phyloP scores from a whole-genome alignment of 2,329 filamentous ascomycete genomes.

The Diaporthe velutina region DNA sequence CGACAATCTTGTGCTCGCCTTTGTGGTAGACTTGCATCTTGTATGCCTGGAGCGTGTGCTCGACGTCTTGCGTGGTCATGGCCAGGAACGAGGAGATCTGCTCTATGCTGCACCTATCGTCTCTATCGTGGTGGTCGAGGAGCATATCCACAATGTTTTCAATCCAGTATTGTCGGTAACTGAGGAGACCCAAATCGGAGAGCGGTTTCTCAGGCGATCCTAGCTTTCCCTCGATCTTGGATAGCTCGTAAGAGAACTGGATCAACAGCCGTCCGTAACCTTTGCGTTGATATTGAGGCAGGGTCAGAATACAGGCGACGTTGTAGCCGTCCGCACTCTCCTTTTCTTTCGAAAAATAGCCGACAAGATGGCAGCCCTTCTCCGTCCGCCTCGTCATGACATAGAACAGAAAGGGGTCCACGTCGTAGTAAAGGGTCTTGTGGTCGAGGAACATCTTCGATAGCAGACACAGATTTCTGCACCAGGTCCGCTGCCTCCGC shows the following conservation, averaged over 20 bases:
- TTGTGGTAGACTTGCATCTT: conserved; percentile 97
- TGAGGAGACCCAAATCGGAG: conserved; percentile 90
- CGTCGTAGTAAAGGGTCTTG: conserved; percentile 98
- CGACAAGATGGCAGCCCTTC: conserved; percentile 93
- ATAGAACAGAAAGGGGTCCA: conserved; percentile 99
- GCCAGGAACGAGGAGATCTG: conserved; percentile 82
- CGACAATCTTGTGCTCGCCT: conserved; percentile 94
- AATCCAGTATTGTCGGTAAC: conserved; percentile 98
- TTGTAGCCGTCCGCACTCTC: conserved; percentile 98
- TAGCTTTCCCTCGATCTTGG: conserved; percentile 93
- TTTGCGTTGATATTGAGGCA: conserved; percentile 96
- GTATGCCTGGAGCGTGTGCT: conserved; percentile 92
- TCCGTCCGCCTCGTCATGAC: conserved; percentile 94
- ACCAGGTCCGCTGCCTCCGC: conserved; percentile 93
- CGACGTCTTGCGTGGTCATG: conserved; percentile 98
- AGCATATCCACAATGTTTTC: conserved; percentile 92
- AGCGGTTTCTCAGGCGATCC: conserved; percentile 97
- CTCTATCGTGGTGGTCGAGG: conserved; percentile 76
- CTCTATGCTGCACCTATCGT: conserved; percentile 85
- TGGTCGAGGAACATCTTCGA: conserved; percentile 98
- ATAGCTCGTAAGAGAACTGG: conserved; percentile 97
- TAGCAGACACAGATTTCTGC: conserved; percentile 92
- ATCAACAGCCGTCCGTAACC: conserved; percentile 95
- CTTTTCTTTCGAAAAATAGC: conserved; percentile 99
- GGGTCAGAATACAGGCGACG: conserved; percentile 95